phyloP scores from a whole-genome alignment of 805 yeast genomes.

The Torulaspora indica region DNA sequence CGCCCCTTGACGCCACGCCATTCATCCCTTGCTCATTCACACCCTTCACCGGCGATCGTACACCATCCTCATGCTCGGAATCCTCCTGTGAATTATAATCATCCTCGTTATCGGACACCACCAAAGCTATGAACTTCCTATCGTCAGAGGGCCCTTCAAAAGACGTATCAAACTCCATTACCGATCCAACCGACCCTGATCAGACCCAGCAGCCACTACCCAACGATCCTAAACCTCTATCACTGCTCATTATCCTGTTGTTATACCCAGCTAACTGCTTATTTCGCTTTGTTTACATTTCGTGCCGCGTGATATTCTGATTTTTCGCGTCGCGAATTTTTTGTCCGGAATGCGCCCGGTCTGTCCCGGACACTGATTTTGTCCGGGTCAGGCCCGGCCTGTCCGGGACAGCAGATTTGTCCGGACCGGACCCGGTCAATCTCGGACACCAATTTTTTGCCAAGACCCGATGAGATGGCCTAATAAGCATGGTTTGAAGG shows the following conservation, averaged over 20 bases:
- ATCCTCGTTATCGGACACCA: conserved; percentile 33
- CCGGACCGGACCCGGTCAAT: too few species aligned
- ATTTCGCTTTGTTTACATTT: conserved; percentile 6
- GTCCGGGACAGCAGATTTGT: too few species aligned
- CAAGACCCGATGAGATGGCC: too few species aligned
- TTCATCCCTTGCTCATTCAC: background rate
- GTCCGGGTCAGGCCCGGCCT: too few species aligned
- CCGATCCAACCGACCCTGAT: background rate
- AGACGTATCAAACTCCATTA: conserved; percentile 27
- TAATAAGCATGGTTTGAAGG: background rate
- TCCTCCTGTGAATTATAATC: conserved; percentile 21
- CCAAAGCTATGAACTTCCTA: conserved; percentile 32
- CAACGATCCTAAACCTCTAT: too few species aligned
- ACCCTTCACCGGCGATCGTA: conserved; percentile 1
- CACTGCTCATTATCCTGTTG: too few species aligned
- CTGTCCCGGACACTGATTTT: background rate
- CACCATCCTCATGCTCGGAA: conserved; percentile 7
- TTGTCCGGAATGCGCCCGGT: conserved; percentile 6
- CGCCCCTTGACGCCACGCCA: background rate
- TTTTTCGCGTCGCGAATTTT: conserved; percentile 1
- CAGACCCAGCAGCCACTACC: background rate
- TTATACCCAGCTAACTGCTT: background rate
- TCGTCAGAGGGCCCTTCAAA: conserved; percentile 25
- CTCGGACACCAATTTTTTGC: too few species aligned
- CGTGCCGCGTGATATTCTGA: conserved; percentile 1